These are phyloP conservation scores for Dendrobium officinale DNA, from an alignment of 106 monocot genomes.

Conservation along the genomic window DNA sequence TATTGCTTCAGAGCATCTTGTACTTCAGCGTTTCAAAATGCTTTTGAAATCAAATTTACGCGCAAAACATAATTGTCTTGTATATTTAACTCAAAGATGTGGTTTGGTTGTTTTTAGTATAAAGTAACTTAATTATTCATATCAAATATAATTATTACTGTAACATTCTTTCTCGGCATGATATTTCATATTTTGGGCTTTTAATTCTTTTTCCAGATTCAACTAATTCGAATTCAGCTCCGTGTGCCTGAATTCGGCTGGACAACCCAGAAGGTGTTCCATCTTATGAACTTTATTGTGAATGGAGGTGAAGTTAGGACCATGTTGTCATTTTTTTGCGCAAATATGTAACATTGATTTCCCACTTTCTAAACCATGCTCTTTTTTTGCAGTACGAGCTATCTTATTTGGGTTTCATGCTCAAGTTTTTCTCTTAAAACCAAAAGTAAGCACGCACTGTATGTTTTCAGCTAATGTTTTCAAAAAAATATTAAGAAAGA, in stretches of 20 bases:
- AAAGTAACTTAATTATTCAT: neutral
- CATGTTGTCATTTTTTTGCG: neutral
- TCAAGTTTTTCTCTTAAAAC: constrained; percentile 64
- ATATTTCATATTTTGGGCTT: neutral
- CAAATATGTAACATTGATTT: neutral
- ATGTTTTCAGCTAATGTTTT: neutral
- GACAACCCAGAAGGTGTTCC: constrained; percentile 95
- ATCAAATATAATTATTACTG: neutral
- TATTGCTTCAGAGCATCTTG: neutral
- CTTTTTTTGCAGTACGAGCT: constrained; percentile 61
- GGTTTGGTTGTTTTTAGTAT: neutral
- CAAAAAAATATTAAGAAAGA: neutral
- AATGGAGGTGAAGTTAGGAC: constrained; percentile 55
- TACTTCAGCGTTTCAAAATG: neutral
- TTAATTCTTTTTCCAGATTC: constrained; percentile 34
- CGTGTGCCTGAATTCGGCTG: constrained; percentile 91
- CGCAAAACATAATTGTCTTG: neutral
- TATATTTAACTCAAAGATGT: neutral
- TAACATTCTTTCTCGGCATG: neutral
- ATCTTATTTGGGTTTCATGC: constrained; percentile 77
- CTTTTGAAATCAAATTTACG: neutral
- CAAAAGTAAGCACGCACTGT: constrained; percentile 56
- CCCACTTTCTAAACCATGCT: constrained; percentile 2
- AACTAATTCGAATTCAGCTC: constrained; percentile 67
- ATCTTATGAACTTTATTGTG: constrained; percentile 92